Percentiles rank a stretch among this genome's conserved stretches.
Conservation (phyloP, 179 eudicot species). For the Beta macrorhiza region DNA sequence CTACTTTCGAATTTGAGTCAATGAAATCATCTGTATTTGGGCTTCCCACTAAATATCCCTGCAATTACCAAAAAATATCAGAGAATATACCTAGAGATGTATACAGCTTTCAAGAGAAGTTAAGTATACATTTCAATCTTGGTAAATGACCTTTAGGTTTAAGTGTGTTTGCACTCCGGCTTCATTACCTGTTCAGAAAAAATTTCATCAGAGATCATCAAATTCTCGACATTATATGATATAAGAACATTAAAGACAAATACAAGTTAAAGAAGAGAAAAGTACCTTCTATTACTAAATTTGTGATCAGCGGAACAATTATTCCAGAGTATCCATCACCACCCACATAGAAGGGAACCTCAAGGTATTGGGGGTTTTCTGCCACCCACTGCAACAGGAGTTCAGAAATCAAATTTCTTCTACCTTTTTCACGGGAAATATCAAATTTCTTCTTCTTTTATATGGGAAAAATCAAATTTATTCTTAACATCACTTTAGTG, state of each 20-base stretch:
- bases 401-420: neutral
- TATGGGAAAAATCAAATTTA: too few relatives aligned
- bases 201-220: neutral
- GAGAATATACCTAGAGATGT: neutral
- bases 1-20: constrained; percentile 33
- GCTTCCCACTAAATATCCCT: constrained; percentile 50
- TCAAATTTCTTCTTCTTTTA: too few relatives aligned
- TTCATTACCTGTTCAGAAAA: constrained; percentile 30
- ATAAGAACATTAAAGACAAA: neutral
- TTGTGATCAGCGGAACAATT: constrained; percentile 40
- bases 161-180: constrained; percentile 25
- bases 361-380: constrained; percentile 41
- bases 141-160: constrained; percentile 32
- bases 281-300: constrained; percentile 40
- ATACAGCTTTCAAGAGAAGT: neutral
- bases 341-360: constrained; percentile 42
- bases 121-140: neutral
- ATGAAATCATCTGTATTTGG: constrained; percentile 40
- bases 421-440: too few relatives aligned
- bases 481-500: too few relatives aligned
- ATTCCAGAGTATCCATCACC: constrained; percentile 53
- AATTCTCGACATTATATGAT: neutral
- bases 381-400: constrained; percentile 40
- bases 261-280: neutral
- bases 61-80: neutral